Base-by-base conservation (phyloP, 2,329 filamentous ascomycete genomes). In the Tolypocladium ophioglossoides region DNA sequence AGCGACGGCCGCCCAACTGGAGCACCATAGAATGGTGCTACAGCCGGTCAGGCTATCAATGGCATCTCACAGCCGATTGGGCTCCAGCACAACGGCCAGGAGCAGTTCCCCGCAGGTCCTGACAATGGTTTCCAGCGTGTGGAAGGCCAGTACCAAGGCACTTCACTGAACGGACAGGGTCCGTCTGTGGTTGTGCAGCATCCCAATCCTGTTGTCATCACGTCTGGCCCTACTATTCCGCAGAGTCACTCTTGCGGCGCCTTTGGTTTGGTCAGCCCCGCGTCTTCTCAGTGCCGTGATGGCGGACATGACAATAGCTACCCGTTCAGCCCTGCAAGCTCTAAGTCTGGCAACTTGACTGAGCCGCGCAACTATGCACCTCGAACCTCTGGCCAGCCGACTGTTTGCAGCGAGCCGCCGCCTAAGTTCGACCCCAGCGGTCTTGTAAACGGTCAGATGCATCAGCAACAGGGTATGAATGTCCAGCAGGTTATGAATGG, bases 351-450 rank as follows among this genome's bases (percentile, higher is more conserved):
- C 4, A 60, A 58, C 38, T 62, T 68, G 50, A 72, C 71, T 0
- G 73, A 74, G 61, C 73, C 73, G 2, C 69, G 70, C 53, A 73
- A 70, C 61, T 73, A 73, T 56, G 70, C 71, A 1, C 72, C 72
- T 4, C 66, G 69, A 6, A 65, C 66, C 8, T 57, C 63, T 32
- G 64, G 62, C 0, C 59, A 61, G n/a, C 56, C 63, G 8, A 54
- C 59, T 14, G 22, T 59, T 37, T 55, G 57, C 5, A 59, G 56
- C 32, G 59, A 64, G 37, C 67, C 71, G 16, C 72, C 73, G 12
- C 73, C 73, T 4, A 70, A 65, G 24, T 74, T 73, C 53, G 63
- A 65, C n/a, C 54, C 69, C 20, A 58, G 37, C 12, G 53, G 50
- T 4, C 12, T 41, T 12, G 16, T 50, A 18, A 37, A 6, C 11